A percentile compares a stretch with the other conserved stretches of the same genome.
Evolutionary conservation across 139 green algal species (phyloP).

Genomic region (Tetraselmis chui): DNA sequence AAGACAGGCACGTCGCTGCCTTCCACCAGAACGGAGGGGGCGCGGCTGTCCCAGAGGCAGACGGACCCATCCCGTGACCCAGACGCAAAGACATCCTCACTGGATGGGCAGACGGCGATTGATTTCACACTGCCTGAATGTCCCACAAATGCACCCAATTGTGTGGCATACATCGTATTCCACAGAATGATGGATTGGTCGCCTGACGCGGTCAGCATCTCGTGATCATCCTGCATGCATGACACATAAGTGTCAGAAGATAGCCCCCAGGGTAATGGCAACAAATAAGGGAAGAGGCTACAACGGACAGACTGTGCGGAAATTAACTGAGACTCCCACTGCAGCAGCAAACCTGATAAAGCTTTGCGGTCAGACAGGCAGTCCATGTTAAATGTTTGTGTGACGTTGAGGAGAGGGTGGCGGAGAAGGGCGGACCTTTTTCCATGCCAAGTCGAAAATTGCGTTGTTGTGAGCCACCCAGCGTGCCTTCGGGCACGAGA

Average conservation of each 20-base stretch:
- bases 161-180: slow-evolving; percentile 41
- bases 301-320: too few relatives aligned
- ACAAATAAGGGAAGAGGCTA: too few relatives aligned
- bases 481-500: slow-evolving; percentile 31
- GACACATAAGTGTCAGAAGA: neutral
- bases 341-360: neutral
- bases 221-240: neutral
- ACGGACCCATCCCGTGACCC: neutral
- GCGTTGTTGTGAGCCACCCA: slow-evolving; percentile 71
- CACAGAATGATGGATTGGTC: slow-evolving; percentile 60
- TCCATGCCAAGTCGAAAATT: slow-evolving; percentile 77
- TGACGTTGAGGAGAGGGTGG: neutral
- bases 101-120: slow-evolving; percentile 26
- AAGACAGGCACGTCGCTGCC: neutral
- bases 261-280: too few relatives aligned
- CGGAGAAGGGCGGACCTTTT: slow-evolving; percentile 25
- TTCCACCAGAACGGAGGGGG: neutral
- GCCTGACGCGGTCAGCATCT: slow-evolving; percentile 65
- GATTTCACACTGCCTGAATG: slow-evolving; percentile 68
- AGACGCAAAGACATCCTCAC: slow-evolving; percentile 57
- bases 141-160: slow-evolving; percentile 36
- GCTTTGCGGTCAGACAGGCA: neutral
- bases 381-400: too few relatives aligned
- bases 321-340: too few relatives aligned
- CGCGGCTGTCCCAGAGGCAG: neutral